These are phyloP conservation scores for Martensiomyces pterosporus DNA, from an alignment of 192 early-diverging fungal genomes.

Conservation along the genomic window DNA sequence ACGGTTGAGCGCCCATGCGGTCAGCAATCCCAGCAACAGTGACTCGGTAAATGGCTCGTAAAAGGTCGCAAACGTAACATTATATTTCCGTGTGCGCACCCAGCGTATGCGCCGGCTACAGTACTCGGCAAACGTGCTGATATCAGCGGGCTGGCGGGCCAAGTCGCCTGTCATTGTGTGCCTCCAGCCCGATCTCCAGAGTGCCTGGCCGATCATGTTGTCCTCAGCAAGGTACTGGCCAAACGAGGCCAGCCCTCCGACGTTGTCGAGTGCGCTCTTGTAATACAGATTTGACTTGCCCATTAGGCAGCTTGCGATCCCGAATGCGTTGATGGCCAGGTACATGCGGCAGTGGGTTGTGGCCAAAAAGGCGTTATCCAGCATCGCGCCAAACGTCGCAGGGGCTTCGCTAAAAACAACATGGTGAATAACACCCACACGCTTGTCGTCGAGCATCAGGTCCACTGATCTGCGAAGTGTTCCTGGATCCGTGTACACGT, in stretches of 20 bases:
- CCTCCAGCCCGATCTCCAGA: conserved; percentile 72
- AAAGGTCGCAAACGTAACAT: conserved; percentile 81
- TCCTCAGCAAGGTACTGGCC: conserved; percentile 93
- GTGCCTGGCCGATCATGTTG: conserved; percentile 84
- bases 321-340: conserved; percentile 83
- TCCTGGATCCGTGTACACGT: conserved; percentile 75
- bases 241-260: conserved; percentile 81
- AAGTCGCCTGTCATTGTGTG: conserved; percentile 87
- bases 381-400: conserved; percentile 67
- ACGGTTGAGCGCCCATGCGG: conserved; percentile 61
- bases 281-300: conserved; percentile 95
- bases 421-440: conserved; percentile 94
- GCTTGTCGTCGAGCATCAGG: conserved; percentile 57
- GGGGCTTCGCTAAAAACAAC: conserved; percentile 75
- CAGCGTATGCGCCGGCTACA: conserved; percentile 82
- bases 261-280: conserved; percentile 69
- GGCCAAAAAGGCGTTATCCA: conserved; percentile 84
- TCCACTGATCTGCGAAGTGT: conserved; percentile 81
- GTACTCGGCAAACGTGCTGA: conserved; percentile 72
- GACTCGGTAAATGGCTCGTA: conserved; percentile 93
- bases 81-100: conserved; percentile 92
- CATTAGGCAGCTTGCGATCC: conserved; percentile 82
- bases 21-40: conserved; percentile 68
- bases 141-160: conserved; percentile 80
- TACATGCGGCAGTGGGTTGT: conserved; percentile 96